Percentiles rank a stretch among this genome's conserved stretches.
phyloP scores from a whole-genome alignment of 2,329 filamentous ascomycete species.

The Thielaviopsis cerberus region DNA sequence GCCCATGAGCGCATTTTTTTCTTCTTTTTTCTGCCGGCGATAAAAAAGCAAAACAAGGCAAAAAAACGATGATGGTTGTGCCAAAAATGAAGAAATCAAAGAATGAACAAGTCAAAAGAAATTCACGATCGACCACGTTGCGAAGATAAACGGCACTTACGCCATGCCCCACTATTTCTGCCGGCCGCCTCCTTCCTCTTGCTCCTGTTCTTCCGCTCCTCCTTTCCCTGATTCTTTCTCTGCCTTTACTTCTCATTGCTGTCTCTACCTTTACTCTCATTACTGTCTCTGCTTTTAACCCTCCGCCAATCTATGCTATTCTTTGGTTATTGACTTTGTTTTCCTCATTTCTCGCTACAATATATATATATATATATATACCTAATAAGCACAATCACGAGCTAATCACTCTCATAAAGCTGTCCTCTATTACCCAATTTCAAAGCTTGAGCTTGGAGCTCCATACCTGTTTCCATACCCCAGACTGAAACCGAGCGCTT shows the following conservation, averaged over 20 bases:
- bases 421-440: neutral
- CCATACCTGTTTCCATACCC: no score
- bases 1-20: conserved; percentile 13
- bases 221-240: neutral
- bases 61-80: neutral
- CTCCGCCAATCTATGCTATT: no score
- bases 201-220: neutral
- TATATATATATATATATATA: no score
- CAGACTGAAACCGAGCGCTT: no score
- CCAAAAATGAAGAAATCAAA: neutral
- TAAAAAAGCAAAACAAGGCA: conserved; percentile 7
- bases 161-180: neutral
- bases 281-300: no score
- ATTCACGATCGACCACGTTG: conserved; percentile 4
- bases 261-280: neutral
- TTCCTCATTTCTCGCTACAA: no score
- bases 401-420: no score
- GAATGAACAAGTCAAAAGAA: conserved; percentile 3
- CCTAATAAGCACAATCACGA: no score
- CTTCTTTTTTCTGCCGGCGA: conserved; percentile 14
- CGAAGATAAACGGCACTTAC: neutral
- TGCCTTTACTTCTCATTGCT: neutral
- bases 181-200: neutral
- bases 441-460: neutral
- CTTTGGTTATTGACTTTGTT: no score